Base-by-base conservation (phyloP, 768 basidiomycete genomes). In the Steccherinum ochraceum region DNA sequence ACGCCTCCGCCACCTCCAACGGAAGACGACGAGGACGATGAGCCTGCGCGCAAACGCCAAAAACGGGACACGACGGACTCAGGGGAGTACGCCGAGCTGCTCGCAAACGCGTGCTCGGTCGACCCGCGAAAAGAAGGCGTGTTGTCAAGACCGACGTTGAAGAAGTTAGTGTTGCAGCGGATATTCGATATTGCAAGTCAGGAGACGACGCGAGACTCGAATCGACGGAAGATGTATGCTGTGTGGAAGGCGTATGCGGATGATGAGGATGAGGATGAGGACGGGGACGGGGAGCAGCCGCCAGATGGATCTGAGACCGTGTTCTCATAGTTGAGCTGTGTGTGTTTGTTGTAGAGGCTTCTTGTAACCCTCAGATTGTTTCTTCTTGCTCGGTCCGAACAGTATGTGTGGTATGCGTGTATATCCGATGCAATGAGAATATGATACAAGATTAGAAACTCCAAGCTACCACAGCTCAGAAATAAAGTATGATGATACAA, bases 161-260 rank as follows among this genome's bases (percentile, higher is more conserved):
- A 75, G 54, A 76, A 73, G 52, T 74, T 71, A 44, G 56, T 95
- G 7, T 67, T 92, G 52, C 71, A 75, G 56, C 71, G 67, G 40
- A 56, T 95, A 41, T 94, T 95, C 60, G 77, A 84, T 16, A 68
- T 81, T 25, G 92, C 93, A 26, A 84, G 89, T 58, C 72, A 78
- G 30, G 72, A 80, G 52, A 80, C 84, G n/a, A 84, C 88, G 39
- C 77, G 80, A 60, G 89, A 91, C 57, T 70, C 81, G 4, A 93
- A 86, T 65, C 77, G 93, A 58, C 73, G 89, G 66, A 90, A 80
- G 71, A 76, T 97, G 69, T 95, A 93, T 63, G 75, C 75, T 4
- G 66, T 93, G 23, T 95, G 89, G 81, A 86, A 84, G 66, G 79
- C 68, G 16, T 54, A 77, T 26, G 72, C 70, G 44, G 74, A 71